Evolutionary conservation across 73 alveolate species (phyloP).

Genomic region (Stentor roeselii): DNA sequence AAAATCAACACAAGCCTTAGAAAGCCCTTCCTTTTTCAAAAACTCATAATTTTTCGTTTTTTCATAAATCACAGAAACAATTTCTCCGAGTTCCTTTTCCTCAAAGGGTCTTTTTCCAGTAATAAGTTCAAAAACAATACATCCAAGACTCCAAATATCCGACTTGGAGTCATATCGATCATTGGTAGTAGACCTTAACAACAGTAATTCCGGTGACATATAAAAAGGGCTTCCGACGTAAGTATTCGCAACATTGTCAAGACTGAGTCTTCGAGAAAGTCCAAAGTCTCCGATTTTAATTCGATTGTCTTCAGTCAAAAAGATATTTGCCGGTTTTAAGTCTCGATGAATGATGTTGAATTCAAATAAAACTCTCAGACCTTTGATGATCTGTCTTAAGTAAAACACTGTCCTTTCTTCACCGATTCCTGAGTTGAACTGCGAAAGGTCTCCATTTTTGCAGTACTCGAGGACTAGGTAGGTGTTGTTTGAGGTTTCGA

Average conservation of each 20-base stretch:
- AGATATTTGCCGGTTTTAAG: conserved; percentile 9
- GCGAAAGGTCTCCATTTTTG: conserved; percentile 49
- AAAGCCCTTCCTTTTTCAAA: background rate
- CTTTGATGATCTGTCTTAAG: background rate
- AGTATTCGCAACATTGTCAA: conserved; percentile 1
- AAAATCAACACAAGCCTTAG: background rate
- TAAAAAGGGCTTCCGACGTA: conserved; percentile 71
- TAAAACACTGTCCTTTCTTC: background rate
- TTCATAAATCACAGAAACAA: background rate
- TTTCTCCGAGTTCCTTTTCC: background rate
- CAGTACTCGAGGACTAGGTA: conserved; percentile 50
- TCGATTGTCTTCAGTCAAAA: background rate
- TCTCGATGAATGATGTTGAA: conserved; percentile 15
- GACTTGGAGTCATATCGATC: conserved; percentile 39
- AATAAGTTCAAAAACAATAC: conserved; percentile 54
- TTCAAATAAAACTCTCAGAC: background rate
- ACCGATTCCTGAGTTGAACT: background rate
- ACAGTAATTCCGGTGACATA: conserved; percentile 90
- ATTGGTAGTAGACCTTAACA: conserved; percentile 38
- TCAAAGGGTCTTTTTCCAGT: conserved; percentile 51
- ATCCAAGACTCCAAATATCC: conserved; percentile 64
- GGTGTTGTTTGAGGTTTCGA: conserved; percentile 47
- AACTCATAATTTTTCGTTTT: background rate
- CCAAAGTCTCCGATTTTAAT: conserved; percentile 9
- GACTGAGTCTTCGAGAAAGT: conserved; percentile 6